Evolutionary conservation across 495 filamentous ascomycete species (phyloP), one percentile per base, ranked within the genome.

Genomic region (Podospora pseudocomata): DNA sequence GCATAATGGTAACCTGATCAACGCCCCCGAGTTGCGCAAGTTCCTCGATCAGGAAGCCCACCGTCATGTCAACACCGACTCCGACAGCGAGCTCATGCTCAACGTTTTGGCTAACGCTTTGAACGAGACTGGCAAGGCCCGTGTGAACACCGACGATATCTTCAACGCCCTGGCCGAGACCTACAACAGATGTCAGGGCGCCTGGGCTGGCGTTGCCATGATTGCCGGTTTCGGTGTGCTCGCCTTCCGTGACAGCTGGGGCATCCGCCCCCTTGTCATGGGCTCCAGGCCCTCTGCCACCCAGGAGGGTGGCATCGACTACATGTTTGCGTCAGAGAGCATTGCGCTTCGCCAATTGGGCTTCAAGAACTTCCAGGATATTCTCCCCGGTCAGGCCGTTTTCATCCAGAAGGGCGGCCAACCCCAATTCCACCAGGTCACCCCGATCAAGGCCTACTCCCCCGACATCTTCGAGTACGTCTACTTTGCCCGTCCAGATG

Each of bases 261-360:
- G 94, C 71, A 99, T 99, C 70, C 90, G 95, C 34, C 95, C 95
- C 0, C 84, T 99, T 63, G 86, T 93, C 55, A 82, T 97, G 5
- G 95, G 95, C 58, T 90, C 87, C 71, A 86, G 91, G 55, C 85
- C 86, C 3, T 91, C 90, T 0, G 73, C 76, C 20, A 86, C 80
- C 9, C 74, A 89, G n/a, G 82, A 84, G 64, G 84, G 87, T 0
- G 90, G 90, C 23, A 91, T 75, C 64, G 95, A 98, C 80, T 99
- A 97, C 81, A 96, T 98, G 91, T 88, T 99, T 83, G 92, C 95
- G 0, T 97, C 93, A n/a, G 95, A 99, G 79, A 95, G 91, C 39
- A 91, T 98, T 67, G 95, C 95, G 61, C 82, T 99, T 56, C 86
- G 89, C 65, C 93, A 97, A 73, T 87, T 96, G 39, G 94, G 92